Evolutionary conservation across 495 filamentous ascomycete genomes (phyloP).

Genomic region (Astrothelium subdiscretum): DNA sequence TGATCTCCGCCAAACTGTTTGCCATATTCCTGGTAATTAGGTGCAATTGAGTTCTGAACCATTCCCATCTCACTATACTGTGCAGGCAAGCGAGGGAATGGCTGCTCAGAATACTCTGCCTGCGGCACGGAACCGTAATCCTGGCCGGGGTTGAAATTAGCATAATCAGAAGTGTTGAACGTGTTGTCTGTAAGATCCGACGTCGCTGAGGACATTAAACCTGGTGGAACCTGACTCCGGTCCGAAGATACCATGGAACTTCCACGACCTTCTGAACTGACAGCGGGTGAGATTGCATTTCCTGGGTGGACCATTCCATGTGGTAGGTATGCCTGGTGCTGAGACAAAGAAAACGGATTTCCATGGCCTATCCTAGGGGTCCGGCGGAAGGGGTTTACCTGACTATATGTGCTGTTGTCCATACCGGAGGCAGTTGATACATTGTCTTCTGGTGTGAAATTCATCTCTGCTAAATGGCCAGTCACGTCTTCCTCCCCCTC

Average conservation of each 20-base stretch:
- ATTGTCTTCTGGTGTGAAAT: not conserved
- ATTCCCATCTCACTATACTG: not conserved
- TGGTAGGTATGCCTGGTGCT: not conserved
- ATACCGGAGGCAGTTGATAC: slow-evolving; percentile 2
- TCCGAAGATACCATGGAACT: not conserved
- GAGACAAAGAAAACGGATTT: not conserved
- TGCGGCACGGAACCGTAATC: not conserved
- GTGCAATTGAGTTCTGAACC: not conserved
- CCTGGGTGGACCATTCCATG: not conserved
- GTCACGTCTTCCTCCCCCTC: not conserved
- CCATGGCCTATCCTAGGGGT: not conserved
- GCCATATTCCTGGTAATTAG: not conserved
- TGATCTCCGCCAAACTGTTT: not conserved
- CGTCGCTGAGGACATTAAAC: not conserved
- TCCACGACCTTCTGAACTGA: not conserved
- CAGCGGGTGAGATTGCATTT: not conserved
- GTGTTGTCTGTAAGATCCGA: not conserved
- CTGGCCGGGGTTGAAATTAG: not conserved
- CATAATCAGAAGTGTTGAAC: not conserved
- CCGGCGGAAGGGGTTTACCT: not conserved
- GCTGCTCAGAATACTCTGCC: not conserved
- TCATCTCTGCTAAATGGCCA: slow-evolving; percentile 1
- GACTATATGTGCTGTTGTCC: not conserved
- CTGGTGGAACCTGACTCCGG: not conserved
- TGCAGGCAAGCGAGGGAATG: not conserved